A percentile compares a stretch with the other conserved stretches of the same genome.
Evolutionary conservation across 352 stramenopile genomes (phyloP).

Genomic region (Globisporangium parvum): DNA sequence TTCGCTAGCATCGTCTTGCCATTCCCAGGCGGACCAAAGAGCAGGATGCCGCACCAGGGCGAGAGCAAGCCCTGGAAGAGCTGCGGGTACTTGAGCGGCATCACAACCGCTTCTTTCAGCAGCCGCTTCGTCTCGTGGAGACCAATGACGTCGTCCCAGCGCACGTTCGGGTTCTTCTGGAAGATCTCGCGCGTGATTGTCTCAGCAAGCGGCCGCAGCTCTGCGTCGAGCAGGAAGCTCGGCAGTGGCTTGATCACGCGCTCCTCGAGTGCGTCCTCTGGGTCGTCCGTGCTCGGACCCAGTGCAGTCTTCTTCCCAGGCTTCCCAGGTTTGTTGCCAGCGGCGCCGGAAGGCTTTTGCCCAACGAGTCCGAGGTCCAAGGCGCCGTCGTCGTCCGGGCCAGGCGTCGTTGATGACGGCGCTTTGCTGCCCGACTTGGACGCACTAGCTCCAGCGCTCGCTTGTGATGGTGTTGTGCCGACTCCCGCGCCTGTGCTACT

Average conservation of each 20-base stretch:
- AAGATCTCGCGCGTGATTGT: conserved; percentile 92
- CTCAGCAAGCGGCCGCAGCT: conserved; percentile 81
- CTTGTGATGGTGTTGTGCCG: conserved; percentile 6
- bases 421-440: conserved; percentile 2
- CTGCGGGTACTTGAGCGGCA: conserved; percentile 93
- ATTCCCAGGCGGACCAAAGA: conserved; percentile 83
- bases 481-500: conserved; percentile 16
- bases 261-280: conserved; percentile 58
- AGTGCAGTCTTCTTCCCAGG: conserved; percentile 26
- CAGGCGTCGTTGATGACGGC: conserved; percentile 4
- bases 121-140: conserved; percentile 91
- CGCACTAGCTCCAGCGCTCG: not conserved
- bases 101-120: conserved; percentile 93
- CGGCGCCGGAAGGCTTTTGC: conserved; percentile 46
- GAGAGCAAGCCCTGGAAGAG: conserved; percentile 91
- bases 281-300: conserved; percentile 15
- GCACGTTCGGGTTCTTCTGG: conserved; percentile 84
- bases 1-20: conserved; percentile 89
- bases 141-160: conserved; percentile 88
- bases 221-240: conserved; percentile 78
- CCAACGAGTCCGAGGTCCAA: conserved; percentile 58
- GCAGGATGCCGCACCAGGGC: conserved; percentile 87
- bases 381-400: conserved; percentile 38
- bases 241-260: conserved; percentile 84
- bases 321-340: conserved; percentile 18